Evolutionary conservation across 139 green algal species (phyloP), one percentile per base, ranked within the genome.

Genomic region (Desmodesmus armatus): DNA sequence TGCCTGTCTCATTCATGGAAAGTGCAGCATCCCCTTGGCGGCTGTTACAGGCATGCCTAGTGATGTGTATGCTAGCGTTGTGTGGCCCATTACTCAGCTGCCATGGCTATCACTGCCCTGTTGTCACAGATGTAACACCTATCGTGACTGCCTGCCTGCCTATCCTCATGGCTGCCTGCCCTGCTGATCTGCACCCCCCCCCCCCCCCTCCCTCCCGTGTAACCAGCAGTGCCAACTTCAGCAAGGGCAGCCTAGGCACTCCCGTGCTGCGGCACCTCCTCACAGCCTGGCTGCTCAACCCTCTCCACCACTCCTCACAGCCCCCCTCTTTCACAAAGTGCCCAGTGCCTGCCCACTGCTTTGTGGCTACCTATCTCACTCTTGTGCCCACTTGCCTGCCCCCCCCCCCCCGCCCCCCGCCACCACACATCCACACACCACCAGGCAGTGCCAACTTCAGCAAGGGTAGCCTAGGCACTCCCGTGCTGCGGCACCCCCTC

Each of bases 191-290:
- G 44, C 91, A 39, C 80, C 98, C 27, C 93, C 85, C 23, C 94
- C 97, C 87, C n/a, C n/a, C n/a, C n/a, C n/a, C n/a, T n/a, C n/a
- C n/a, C n/a, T n/a, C n/a, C n/a, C n/a, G n/a, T n/a, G n/a, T 97
- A 98, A 76, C 96, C 96, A 3, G 88, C 96, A 43, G 88, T 89
- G 23, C 80, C n/a, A n/a, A n/a, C n/a, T n/a, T n/a, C n/a, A n/a
- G n/a, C n/a, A n/a, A n/a, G n/a, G n/a, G n/a, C n/a, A n/a, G n/a
- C n/a, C n/a, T n/a, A n/a, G n/a, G n/a, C n/a, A n/a, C n/a, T n/a
- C n/a, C n/a, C n/a, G n/a, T 92, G 66, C 89, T 98, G 66, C 86
- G 90, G 47, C 94, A 93, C 15, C 71, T 98, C 13, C 94, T 96
- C 74, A 82, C n/a, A n/a, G n/a, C n/a, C n/a, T n/a, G n/a, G n/a